A percentile compares a stretch with the other conserved stretches of the same genome.
Evolutionary conservation across 768 basidiomycete genomes (phyloP).

Genomic region (Calocybe cyanea): DNA sequence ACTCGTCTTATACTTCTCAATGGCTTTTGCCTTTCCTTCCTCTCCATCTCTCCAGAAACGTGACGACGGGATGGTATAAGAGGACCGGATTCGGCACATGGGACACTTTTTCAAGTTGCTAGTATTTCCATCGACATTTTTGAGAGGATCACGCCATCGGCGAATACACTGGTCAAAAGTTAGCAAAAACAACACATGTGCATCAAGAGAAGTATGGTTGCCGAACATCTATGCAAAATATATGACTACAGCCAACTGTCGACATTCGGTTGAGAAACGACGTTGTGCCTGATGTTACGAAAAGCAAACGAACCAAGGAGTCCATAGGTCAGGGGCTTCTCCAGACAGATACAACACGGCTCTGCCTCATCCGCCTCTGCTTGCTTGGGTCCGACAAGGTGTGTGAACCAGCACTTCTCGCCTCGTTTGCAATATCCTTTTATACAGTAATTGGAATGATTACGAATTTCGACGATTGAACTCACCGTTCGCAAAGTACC

Average conservation of each 20-base stretch:
- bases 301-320: conserved; percentile 49
- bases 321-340: conserved; percentile 66
- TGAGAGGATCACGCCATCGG: conserved; percentile 66
- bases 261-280: not conserved
- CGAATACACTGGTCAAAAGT: conserved; percentile 59
- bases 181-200: not conserved
- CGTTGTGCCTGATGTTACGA: not conserved
- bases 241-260: conserved; percentile 68
- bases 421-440: conserved; percentile 71
- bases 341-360: conserved; percentile 70
- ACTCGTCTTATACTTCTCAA: conserved; percentile 64
- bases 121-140: conserved; percentile 43
- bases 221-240: conserved; percentile 70
- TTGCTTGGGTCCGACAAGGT: conserved; percentile 30
- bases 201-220: not conserved
- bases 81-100: conserved; percentile 65
- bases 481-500: conserved; percentile 58
- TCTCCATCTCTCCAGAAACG: conserved; percentile 55
- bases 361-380: conserved; percentile 40
- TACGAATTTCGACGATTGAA: not conserved
- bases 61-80: conserved; percentile 73
- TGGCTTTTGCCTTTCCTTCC: conserved; percentile 45
- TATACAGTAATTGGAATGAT: conserved; percentile 2
- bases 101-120: conserved; percentile 73
- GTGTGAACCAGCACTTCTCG: conserved; percentile 73